Evolutionary conservation across 192 early-diverging fungal genomes (phyloP).

Genomic region (Podila minutissima): DNA sequence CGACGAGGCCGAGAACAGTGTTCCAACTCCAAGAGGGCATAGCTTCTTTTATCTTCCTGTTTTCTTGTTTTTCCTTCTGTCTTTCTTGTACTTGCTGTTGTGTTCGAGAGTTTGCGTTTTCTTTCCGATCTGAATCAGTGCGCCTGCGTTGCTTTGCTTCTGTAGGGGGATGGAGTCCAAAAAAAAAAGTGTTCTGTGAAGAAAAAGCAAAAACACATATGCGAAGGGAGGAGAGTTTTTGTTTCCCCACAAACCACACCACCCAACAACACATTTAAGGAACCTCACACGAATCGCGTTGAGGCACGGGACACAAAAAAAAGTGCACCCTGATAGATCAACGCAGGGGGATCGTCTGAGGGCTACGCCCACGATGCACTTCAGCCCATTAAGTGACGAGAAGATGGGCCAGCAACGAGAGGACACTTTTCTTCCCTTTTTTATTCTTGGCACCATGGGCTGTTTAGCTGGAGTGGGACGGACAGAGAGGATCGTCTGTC

Average conservation of each 20-base stretch:
- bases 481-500: no score
- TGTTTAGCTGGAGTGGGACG: no score
- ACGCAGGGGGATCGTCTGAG: not conserved
- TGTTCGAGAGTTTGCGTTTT: not conserved
- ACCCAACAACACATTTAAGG: not conserved
- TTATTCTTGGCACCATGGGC: no score
- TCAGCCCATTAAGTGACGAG: no score
- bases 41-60: not conserved
- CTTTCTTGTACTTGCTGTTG: not conserved
- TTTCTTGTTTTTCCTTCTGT: not conserved
- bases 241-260: not conserved
- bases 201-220: not conserved
- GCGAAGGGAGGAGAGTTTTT: not conserved
- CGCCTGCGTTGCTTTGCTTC: not conserved
- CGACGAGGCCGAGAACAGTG: not conserved
- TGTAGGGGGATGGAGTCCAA: not conserved
- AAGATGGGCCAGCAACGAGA: no score
- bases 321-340: not conserved
- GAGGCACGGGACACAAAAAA: constrained; percentile 3
- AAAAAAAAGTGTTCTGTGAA: not conserved
- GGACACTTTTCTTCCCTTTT: no score
- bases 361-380: not conserved
- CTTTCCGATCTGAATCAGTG: not conserved
- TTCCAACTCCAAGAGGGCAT: not conserved
- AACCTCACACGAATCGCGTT: not conserved